Base-by-base conservation (phyloP, 2,329 filamentous ascomycete species). In the Pseudopyricularia cyperi region DNA sequence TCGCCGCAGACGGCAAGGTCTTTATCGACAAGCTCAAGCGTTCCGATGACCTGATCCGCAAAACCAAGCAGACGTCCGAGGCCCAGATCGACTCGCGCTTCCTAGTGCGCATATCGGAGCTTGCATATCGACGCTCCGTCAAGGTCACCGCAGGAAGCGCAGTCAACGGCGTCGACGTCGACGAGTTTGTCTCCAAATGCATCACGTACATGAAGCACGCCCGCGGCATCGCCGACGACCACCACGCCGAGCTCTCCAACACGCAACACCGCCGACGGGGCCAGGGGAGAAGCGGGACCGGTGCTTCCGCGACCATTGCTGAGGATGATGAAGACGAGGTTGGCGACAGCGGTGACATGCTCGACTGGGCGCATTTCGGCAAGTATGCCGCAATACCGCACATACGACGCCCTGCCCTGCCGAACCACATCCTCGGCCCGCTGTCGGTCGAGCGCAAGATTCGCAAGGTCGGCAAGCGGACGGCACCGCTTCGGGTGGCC, bases 161-260 rank as follows among this genome's bases (percentile, higher is more conserved):
- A 2, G 79, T 80, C 3, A 81, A 85, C 50, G 88, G 89, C 7
- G 71, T 98, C 22, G 90, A 97, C 61, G 75, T 94, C 0, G 90
- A 97, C 55, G 87, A 95, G 60, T 94, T 97, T 61, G 80, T 97
- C 14, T 86, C 87, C 1, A 95, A 94, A 66, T 91, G 86, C 65
- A 89, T 94, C 54, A 79, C 78, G 3, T 97, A 87, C 63, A 96
- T 97, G 89, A 81, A 80, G 22, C 75, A 78, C 34, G 85, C 80
- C 3, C 71, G 76, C 7, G 76, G 75, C 11, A 76, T 78, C 24
- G 67, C 68, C 14, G 71, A 77, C 48, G 71, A 76, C 37, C 63
- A 75, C 39, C 72, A 71, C 2, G 70, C 70, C 7, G 75, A 76
- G 49, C 68, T 77, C 44, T 75, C 71, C 3, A 68, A 69, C 55